Conservation (phyloP, 768 basidiomycete species). For the Agrocybe pediades region DNA sequence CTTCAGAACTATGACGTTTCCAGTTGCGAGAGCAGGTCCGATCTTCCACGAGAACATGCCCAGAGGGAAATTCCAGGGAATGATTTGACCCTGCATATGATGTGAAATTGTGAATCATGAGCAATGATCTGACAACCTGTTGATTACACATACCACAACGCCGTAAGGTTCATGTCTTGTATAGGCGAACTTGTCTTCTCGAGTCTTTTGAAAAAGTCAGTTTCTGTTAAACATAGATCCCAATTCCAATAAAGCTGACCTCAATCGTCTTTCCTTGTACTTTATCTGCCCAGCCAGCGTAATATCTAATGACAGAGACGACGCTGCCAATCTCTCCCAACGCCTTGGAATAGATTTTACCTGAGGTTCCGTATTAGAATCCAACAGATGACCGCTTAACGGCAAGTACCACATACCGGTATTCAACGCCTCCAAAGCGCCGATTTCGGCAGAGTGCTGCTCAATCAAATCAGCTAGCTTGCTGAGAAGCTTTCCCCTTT, state of each 20-base stretch:
- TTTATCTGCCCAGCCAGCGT: conserved; percentile 92
- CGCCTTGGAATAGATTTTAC: conserved; percentile 55
- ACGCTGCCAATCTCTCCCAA: conserved; percentile 47
- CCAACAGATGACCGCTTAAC: background rate
- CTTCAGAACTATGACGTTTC: conserved; percentile 14
- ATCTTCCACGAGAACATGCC: conserved; percentile 4
- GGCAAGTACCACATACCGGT: conserved; percentile 38
- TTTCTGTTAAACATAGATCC: background rate
- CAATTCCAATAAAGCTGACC: conserved; percentile 16
- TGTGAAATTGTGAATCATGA: background rate
- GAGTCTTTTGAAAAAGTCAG: conserved; percentile 36
- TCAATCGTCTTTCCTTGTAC: conserved; percentile 75
- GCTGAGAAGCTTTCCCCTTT: conserved; percentile 55
- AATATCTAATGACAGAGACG: conserved; percentile 61
- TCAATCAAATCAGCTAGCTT: conserved; percentile 70
- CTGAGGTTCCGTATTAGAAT: conserved; percentile 23
- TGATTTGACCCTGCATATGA: conserved; percentile 44
- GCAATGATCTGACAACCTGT: background rate
- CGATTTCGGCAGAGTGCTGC: conserved; percentile 57
- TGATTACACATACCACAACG: conserved; percentile 40
- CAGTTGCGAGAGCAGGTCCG: conserved; percentile 7
- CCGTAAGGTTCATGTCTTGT: conserved; percentile 70
- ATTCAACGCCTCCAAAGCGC: conserved; percentile 72
- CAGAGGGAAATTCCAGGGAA: conserved; percentile 61
- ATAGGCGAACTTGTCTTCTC: conserved; percentile 60